Evolutionary conservation across 176 grass and related monocot genomes (phyloP).

Genomic region (Miscanthus lutarioriparius): DNA sequence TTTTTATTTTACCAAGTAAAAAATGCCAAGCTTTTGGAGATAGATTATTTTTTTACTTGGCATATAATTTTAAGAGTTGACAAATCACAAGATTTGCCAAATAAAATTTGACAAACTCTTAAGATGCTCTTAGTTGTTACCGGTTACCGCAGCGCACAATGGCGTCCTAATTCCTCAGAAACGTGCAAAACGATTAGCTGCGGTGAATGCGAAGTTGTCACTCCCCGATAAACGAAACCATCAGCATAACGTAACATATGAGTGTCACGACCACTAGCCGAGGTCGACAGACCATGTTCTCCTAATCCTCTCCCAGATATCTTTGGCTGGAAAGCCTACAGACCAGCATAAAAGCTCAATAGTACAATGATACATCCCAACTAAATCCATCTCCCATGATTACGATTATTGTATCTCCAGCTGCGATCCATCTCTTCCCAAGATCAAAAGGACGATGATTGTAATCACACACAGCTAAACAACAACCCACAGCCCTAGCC

Average conservation of each 20-base stretch:
- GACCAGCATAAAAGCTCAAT: conserved; percentile 29
- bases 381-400: conserved; percentile 7
- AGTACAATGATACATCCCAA: neutral
- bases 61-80: too few species aligned
- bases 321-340: conserved; percentile 7
- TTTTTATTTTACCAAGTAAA: too few species aligned
- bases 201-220: neutral
- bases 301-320: conserved; percentile 11
- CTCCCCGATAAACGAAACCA: neutral
- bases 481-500: neutral
- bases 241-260: neutral
- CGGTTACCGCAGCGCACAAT: too few species aligned
- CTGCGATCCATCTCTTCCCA: neutral
- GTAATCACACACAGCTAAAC: conserved; percentile 19
- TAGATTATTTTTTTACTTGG: too few species aligned
- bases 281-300: neutral
- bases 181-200: too few species aligned
- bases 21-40: too few species aligned
- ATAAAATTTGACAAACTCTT: too few species aligned
- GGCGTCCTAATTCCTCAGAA: too few species aligned
- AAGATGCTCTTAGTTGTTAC: too few species aligned
- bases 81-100: too few species aligned
- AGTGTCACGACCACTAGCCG: neutral
- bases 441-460: conserved; percentile 4
- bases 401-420: conserved; percentile 19